Evolutionary conservation across 2,329 filamentous ascomycete species (phyloP).

Genomic region (Botryosphaeria dothidea): DNA sequence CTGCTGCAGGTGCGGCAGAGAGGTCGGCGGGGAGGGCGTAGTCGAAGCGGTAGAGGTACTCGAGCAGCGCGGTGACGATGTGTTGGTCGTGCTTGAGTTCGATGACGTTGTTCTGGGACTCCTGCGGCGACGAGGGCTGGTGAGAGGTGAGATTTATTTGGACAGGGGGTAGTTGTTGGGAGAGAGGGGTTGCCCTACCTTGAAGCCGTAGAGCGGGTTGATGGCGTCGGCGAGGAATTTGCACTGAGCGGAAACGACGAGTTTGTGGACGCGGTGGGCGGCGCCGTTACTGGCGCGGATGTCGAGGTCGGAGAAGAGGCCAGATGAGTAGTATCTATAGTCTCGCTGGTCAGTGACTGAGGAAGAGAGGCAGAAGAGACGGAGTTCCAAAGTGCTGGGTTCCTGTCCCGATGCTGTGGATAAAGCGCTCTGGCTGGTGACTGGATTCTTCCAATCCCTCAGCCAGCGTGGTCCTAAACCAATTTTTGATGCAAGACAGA

Average conservation of each 20-base stretch:
- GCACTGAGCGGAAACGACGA: slow-evolving; percentile 8
- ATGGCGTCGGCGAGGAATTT: slow-evolving; percentile 6
- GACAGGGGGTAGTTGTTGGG: background rate
- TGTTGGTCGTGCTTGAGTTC: slow-evolving; percentile 2
- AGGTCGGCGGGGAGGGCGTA: background rate
- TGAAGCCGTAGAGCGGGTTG: background rate
- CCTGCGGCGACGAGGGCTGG: background rate
- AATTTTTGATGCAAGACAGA: too few relatives aligned
- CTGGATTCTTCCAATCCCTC: too few relatives aligned
- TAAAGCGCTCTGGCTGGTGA: too few relatives aligned
- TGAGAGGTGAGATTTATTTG: background rate
- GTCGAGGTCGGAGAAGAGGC: background rate
- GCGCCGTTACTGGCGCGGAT: background rate
- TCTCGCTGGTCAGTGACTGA: background rate
- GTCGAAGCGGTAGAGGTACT: slow-evolving; percentile 21
- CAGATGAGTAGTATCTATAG: background rate
- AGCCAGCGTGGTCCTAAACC: too few relatives aligned
- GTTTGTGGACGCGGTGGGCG: slow-evolving; percentile 7
- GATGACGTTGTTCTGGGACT: background rate
- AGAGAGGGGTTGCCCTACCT: background rate
- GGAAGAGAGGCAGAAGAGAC: background rate
- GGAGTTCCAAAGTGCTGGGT: background rate
- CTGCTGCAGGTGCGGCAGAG: background rate
- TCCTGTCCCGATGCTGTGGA: too few relatives aligned
- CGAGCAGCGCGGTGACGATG: slow-evolving; percentile 12